phyloP scores from a whole-genome alignment of 108 stramenopile genomes.

The Schizochytrium sp. region DNA sequence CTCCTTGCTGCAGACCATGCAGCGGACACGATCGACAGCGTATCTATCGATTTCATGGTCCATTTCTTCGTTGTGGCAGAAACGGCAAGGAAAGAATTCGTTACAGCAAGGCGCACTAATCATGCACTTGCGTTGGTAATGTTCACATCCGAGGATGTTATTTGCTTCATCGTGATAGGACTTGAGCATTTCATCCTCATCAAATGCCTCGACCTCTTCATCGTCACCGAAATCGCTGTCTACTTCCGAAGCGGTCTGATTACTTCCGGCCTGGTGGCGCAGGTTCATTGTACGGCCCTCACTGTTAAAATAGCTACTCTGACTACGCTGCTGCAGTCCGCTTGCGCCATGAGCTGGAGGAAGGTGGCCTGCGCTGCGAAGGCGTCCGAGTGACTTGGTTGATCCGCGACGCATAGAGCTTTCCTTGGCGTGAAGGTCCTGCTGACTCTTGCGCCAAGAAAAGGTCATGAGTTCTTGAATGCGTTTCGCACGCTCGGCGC shows the following conservation, averaged over 20 bases:
- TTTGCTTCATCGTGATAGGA: slow-evolving; percentile 50
- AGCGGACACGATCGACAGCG: slow-evolving; percentile 19
- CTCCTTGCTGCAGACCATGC: slow-evolving; percentile 47
- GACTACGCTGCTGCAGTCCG: background rate
- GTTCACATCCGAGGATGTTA: slow-evolving; percentile 25
- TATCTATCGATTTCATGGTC: slow-evolving; percentile 48
- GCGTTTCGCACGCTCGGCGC: slow-evolving; percentile 4
- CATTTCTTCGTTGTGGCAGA: slow-evolving; percentile 55
- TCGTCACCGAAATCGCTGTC: slow-evolving; percentile 23
- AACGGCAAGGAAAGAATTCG: slow-evolving; percentile 48
- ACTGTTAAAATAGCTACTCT: background rate
- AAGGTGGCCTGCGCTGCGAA: background rate
- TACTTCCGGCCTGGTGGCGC: background rate
- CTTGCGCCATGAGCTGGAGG: background rate
- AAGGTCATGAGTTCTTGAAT: slow-evolving; percentile 57
- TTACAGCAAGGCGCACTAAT: slow-evolving; percentile 54
- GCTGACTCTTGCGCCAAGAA: slow-evolving; percentile 55
- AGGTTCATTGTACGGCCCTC: background rate
- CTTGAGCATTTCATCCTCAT: slow-evolving; percentile 11
- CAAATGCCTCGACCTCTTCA: background rate
- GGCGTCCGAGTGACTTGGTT: slow-evolving; percentile 26
- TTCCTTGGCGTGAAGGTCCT: slow-evolving; percentile 20
- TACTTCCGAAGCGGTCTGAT: background rate
- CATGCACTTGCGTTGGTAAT: slow-evolving; percentile 46
- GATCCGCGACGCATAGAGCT: background rate